phyloP scores from a whole-genome alignment of 305 asterid genomes.

The Fraxinus nigra region DNA sequence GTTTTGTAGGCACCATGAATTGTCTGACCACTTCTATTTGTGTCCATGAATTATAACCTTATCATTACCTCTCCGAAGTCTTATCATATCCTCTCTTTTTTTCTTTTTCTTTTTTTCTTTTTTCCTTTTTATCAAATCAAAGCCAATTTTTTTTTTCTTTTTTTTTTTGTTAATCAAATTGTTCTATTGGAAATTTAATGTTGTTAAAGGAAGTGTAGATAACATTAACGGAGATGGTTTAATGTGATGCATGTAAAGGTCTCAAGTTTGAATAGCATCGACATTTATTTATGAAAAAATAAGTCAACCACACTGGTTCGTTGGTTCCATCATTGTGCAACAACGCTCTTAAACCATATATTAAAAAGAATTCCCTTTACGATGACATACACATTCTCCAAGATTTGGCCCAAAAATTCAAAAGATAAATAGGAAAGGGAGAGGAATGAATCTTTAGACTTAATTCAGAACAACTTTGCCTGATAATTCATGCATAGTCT shows the following conservation, averaged over 20 bases:
- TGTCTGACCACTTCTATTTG: background rate
- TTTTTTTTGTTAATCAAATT: background rate
- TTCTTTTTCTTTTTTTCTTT: no score
- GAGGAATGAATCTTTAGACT: background rate
- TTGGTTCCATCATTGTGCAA: background rate
- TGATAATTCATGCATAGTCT: background rate
- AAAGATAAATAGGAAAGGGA: background rate
- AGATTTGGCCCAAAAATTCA: background rate
- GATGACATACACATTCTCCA: background rate
- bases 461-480: background rate
- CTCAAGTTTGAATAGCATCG: background rate
- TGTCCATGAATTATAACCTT: conserved; percentile 29
- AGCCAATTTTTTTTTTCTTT: background rate
- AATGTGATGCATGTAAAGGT: background rate
- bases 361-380: background rate
- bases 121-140: background rate
- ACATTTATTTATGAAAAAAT: background rate
- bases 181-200: background rate
- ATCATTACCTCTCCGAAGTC: conserved; percentile 17
- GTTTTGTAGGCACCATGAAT: conserved; percentile 10
- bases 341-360: background rate
- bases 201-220: background rate
- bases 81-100: background rate
- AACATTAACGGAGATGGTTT: background rate
- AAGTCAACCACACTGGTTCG: background rate